These are phyloP conservation scores for Puccinia sorghi DNA, from an alignment of 1,284 basidiomycete genomes.

Conservation along the genomic window DNA sequence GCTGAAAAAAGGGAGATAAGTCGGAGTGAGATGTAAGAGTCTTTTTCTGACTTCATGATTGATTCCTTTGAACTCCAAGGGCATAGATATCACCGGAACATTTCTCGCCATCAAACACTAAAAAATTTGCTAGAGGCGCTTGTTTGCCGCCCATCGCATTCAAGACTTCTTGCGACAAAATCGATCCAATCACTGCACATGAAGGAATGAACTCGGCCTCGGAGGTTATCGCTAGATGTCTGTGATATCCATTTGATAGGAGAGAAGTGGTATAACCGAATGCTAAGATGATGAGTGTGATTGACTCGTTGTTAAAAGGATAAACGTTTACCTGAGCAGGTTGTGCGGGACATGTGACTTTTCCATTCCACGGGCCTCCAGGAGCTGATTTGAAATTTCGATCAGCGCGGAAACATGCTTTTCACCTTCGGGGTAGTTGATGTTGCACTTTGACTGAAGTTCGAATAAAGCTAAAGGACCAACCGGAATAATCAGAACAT, in stretches of 20 bases:
- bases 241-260: slow-evolving; percentile 55
- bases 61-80: slow-evolving; percentile 32
- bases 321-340: slow-evolving; percentile 24
- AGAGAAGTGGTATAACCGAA: not conserved
- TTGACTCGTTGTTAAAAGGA: not conserved
- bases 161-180: slow-evolving; percentile 90
- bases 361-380: slow-evolving; percentile 14
- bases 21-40: not conserved
- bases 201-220: slow-evolving; percentile 83
- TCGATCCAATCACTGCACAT: slow-evolving; percentile 87
- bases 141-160: slow-evolving; percentile 87
- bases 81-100: slow-evolving; percentile 44
- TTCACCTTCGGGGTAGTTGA: slow-evolving; percentile 3
- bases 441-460: slow-evolving; percentile 57
- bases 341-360: not conserved
- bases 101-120: slow-evolving; percentile 70
- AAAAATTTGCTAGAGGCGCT: slow-evolving; percentile 86
- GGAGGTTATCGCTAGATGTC: slow-evolving; percentile 69
- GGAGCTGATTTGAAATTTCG: slow-evolving; percentile 22
- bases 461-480: slow-evolving; percentile 72
- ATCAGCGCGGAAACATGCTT: slow-evolving; percentile 20
- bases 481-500: slow-evolving; percentile 21
- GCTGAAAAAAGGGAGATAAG: not conserved
- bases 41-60: not conserved
- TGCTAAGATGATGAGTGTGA: not conserved